Conservation (phyloP, 805 yeast genomes). For the Hemisphaericaspora nanyangensis region DNA sequence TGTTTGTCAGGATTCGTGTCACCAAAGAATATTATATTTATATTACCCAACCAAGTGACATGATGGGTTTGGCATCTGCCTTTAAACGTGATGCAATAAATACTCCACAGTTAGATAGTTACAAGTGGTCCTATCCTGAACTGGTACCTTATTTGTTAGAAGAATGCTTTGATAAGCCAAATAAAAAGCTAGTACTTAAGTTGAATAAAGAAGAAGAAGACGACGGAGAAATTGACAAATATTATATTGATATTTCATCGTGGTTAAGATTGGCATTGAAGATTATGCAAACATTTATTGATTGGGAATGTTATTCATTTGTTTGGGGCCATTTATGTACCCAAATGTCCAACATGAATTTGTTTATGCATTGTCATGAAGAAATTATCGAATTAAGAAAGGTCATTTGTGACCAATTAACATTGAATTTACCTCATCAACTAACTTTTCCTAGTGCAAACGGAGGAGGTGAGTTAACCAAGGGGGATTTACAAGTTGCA, state of each 20-base stretch:
- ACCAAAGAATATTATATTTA: slow-evolving; percentile 43
- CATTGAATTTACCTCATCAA: slow-evolving; percentile 42
- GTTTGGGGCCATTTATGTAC: slow-evolving; percentile 66
- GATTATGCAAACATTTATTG: slow-evolving; percentile 49
- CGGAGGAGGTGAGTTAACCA: slow-evolving; percentile 33
- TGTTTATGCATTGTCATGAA: slow-evolving; percentile 41
- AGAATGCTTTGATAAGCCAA: slow-evolving; percentile 39
- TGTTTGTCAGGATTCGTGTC: slow-evolving; percentile 52
- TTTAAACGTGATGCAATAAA: slow-evolving; percentile 45
- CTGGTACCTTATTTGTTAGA: slow-evolving; percentile 44
- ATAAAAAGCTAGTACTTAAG: slow-evolving; percentile 18
- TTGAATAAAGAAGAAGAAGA: slow-evolving; percentile 16
- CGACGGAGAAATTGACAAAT: slow-evolving; percentile 7
- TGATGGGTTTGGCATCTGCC: slow-evolving; percentile 62
- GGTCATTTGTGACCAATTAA: slow-evolving; percentile 58
- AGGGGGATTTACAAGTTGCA: slow-evolving; percentile 64
- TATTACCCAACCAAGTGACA: slow-evolving; percentile 52
- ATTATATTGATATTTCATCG: slow-evolving; percentile 38
- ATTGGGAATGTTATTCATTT: slow-evolving; percentile 72
- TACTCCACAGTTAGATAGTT: slow-evolving; percentile 12
- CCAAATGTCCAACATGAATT: slow-evolving; percentile 55
- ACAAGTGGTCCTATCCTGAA: slow-evolving; percentile 64
- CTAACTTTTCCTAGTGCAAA: slow-evolving; percentile 34
- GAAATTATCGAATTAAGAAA: slow-evolving; percentile 40
- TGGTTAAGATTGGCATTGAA: slow-evolving; percentile 52